These are phyloP conservation scores for Balakata baccata DNA, from an alignment of 345 rosid species.

Conservation along the genomic window DNA sequence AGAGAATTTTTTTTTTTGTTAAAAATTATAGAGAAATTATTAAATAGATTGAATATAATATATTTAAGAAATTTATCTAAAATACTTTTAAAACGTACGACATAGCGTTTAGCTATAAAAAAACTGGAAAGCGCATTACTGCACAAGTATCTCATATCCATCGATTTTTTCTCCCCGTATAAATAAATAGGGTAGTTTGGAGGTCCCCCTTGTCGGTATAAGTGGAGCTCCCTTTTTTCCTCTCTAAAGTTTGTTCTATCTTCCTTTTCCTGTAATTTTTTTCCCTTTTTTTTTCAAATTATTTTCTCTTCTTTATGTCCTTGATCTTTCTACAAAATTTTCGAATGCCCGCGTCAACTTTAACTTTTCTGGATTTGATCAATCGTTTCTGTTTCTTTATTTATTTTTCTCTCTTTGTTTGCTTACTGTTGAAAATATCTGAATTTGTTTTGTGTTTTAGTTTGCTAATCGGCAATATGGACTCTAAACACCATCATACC, in stretches of 20 bases:
- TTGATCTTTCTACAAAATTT: background rate
- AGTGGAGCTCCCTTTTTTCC: slow-evolving; percentile 27
- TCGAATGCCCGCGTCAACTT: background rate
- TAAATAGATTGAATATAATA: no score
- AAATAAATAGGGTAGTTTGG: slow-evolving; percentile 15
- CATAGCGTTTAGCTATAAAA: no score
- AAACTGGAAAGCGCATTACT: no score
- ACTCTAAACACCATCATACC: slow-evolving; percentile 17
- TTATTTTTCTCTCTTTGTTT: background rate
- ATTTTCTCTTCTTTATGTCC: slow-evolving; percentile 3
- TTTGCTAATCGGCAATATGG: background rate
- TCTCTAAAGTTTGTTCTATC: slow-evolving; percentile 32
- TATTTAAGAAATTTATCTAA: no score
- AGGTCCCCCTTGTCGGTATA: slow-evolving; percentile 34
- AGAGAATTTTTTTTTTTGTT: no score
- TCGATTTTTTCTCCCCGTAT: slow-evolving; percentile 19
- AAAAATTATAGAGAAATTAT: no score
- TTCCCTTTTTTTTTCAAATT: background rate
- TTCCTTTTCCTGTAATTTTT: background rate
- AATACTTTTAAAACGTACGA: no score
- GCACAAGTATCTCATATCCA: slow-evolving; percentile 2
- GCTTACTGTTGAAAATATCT: background rate
- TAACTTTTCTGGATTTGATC: background rate
- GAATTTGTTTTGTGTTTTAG: background rate
- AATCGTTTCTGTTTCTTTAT: background rate